Evolutionary conservation across 768 basidiomycete genomes (phyloP).

Genomic region (Mycena polygramma): DNA sequence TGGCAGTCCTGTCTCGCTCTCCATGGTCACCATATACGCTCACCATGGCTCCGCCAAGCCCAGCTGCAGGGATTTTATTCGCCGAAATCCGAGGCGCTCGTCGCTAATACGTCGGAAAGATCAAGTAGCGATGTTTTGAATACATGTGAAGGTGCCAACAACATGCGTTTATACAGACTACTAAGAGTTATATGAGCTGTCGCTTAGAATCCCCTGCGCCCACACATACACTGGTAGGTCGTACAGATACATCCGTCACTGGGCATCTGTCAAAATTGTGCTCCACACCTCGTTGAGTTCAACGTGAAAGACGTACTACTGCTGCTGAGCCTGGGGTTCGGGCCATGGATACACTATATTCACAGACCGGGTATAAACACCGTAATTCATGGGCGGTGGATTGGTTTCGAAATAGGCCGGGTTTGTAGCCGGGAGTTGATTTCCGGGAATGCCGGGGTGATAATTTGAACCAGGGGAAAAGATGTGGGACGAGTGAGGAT

Average conservation of each 20-base stretch:
- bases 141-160: background rate
- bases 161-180: too few species aligned
- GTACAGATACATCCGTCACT: constrained; percentile 21
- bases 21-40: too few species aligned
- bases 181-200: background rate
- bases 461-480: background rate
- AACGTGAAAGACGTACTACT: constrained; percentile 13
- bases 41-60: too few species aligned
- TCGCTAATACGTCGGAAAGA: background rate
- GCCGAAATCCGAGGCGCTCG: background rate
- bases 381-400: constrained; percentile 21
- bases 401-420: background rate
- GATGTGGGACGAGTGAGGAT: constrained; percentile 5
- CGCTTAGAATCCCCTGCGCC: constrained; percentile 6
- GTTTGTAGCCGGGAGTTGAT: background rate
- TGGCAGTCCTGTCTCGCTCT: too few species aligned
- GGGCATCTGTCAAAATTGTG: background rate
- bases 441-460: background rate
- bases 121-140: too few species aligned
- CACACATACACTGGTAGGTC: constrained; percentile 24
- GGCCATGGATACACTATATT: constrained; percentile 26
- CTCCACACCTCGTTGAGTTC: background rate
- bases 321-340: background rate
- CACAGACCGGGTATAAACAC: constrained; percentile 20
- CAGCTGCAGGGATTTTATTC: too few species aligned